A percentile compares a stretch with the other conserved stretches of the same genome.
These are phyloP conservation scores for Ascoidea asiatica DNA, from an alignment of 805 yeast species.

Conservation along the genomic window DNA sequence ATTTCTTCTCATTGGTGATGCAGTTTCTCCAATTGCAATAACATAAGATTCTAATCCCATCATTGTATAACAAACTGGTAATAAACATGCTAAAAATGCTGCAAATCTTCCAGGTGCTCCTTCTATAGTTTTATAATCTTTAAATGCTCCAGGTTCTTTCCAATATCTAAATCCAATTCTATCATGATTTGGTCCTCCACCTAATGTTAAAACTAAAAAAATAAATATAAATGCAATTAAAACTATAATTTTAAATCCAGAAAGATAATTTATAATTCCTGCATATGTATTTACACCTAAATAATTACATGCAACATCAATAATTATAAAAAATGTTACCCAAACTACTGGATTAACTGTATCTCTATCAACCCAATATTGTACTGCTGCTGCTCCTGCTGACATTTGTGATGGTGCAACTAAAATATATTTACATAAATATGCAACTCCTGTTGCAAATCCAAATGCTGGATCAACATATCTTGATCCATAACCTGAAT, in stretches of 20 bases:
- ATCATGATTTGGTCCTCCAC: constrained; percentile 26
- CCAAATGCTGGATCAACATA: constrained; percentile 51
- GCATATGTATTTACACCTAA: constrained; percentile 5
- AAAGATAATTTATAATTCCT: neutral
- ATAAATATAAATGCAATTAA: no score
- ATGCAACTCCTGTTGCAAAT: constrained; percentile 48
- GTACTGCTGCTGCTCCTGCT: constrained; percentile 40
- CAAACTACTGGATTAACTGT: constrained; percentile 32
- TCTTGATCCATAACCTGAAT: constrained; percentile 43
- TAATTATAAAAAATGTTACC: constrained; percentile 40
- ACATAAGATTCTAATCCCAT: constrained; percentile 62
- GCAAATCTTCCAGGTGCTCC: constrained; percentile 40
- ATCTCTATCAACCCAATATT: constrained; percentile 32
- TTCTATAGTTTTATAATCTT: neutral
- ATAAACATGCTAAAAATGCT: constrained; percentile 45
- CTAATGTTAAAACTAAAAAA: no score
- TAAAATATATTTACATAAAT: constrained; percentile 38
- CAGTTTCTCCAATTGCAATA: constrained; percentile 62
- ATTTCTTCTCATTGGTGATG: constrained; percentile 51
- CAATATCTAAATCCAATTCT: constrained; percentile 41
- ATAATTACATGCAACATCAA: neutral
- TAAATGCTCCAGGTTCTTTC: constrained; percentile 28
- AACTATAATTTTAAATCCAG: constrained; percentile 8
- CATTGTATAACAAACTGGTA: constrained; percentile 52
- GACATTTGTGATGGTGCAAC: constrained; percentile 37